A percentile compares a stretch with the other conserved stretches of the same genome.
phyloP scores from a whole-genome alignment of 2,329 filamentous ascomycete genomes.

The Neocatenulostroma microsporum region DNA sequence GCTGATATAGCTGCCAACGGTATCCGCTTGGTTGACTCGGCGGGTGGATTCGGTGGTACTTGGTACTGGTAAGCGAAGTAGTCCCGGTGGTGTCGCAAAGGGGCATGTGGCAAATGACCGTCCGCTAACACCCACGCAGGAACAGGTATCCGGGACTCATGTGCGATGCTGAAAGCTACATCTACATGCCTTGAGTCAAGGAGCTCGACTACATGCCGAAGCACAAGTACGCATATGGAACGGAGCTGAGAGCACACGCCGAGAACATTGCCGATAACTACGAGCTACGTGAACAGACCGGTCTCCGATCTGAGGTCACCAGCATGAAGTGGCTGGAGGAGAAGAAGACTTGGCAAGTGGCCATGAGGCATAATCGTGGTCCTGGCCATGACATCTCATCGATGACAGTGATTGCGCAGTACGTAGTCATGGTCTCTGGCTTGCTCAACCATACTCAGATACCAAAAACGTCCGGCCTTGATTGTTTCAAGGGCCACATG shows the following conservation, averaged over 20 bases:
- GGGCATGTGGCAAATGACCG: no score
- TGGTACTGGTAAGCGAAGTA: no score
- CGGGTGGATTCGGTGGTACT: slow-evolving; percentile 42
- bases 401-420: no score
- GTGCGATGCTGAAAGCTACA: slow-evolving; percentile 54
- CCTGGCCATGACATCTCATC: no score
- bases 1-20: slow-evolving; percentile 30
- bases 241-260: slow-evolving; percentile 42
- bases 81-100: no score
- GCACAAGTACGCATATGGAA: slow-evolving; percentile 39
- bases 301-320: slow-evolving; percentile 43
- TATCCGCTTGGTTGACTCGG: slow-evolving; percentile 40
- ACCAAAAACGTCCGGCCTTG: no score
- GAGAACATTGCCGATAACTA: slow-evolving; percentile 31
- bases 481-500: slow-evolving; percentile 32
- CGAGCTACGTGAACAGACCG: slow-evolving; percentile 33
- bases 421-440: no score
- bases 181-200: slow-evolving; percentile 54
- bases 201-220: slow-evolving; percentile 52
- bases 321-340: slow-evolving; percentile 42
- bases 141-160: slow-evolving; percentile 42
- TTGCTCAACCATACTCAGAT: no score
- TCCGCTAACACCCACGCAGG: no score
- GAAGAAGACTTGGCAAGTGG: no score
- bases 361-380: no score